Evolutionary conservation across 23 red algal species (phyloP).

Genomic region (Gracilariopsis chorda): DNA sequence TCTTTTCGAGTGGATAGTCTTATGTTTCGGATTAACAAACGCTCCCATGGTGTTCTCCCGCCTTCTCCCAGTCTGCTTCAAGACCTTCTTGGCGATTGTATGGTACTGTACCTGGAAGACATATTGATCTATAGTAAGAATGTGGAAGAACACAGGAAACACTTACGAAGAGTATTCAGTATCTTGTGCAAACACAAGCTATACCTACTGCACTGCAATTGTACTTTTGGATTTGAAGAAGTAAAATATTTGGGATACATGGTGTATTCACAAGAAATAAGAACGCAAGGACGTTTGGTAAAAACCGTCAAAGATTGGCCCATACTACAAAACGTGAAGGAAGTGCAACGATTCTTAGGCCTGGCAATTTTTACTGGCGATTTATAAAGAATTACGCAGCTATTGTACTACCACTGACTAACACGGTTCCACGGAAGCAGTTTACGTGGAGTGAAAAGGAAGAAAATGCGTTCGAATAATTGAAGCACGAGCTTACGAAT

Average conservation of each 20-base stretch:
- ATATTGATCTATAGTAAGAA: not conserved
- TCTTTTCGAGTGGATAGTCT: not conserved
- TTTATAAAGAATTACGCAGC: not conserved
- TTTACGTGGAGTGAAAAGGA: not conserved
- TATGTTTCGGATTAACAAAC: slow-evolving; percentile 7
- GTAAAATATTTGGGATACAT: not conserved
- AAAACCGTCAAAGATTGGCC: not conserved
- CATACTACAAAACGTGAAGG: not conserved
- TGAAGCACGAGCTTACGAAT: not conserved
- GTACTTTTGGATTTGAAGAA: not conserved
- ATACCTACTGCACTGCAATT: not conserved
- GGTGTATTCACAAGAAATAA: not conserved
- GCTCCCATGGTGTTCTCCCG: not conserved
- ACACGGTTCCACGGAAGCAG: not conserved
- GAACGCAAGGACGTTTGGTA: not conserved
- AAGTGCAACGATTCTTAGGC: not conserved
- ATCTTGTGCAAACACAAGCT: slow-evolving; percentile 1
- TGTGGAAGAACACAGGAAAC: not conserved
- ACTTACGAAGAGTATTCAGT: not conserved
- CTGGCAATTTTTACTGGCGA: not conserved
- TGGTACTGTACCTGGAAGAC: not conserved
- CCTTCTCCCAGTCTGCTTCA: not conserved
- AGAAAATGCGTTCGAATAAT: not conserved
- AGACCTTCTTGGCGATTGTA: not conserved
- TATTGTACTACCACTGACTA: not conserved